Evolutionary conservation across 192 early-diverging fungal genomes (phyloP).

Genomic region (Podila clonocystis): DNA sequence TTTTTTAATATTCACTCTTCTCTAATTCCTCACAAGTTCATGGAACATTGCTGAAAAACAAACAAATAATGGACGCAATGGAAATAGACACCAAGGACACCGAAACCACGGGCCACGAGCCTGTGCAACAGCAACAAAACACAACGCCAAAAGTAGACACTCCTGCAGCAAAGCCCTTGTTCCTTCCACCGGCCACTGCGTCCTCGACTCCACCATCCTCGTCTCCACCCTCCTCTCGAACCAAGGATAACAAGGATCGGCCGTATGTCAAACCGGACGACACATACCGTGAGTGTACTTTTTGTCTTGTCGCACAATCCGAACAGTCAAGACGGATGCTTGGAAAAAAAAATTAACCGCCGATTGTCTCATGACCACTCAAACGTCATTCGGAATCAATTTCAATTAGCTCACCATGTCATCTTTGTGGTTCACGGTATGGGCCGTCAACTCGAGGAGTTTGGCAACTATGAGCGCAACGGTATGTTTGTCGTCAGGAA

Average conservation of each 20-base stretch:
- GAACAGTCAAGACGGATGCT: no score
- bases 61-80: background rate
- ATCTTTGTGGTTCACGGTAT: slow-evolving; percentile 65
- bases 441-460: slow-evolving; percentile 61
- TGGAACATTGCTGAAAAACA: background rate
- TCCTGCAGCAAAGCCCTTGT: background rate
- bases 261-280: background rate
- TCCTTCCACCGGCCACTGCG: background rate
- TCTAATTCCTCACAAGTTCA: no score
- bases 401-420: slow-evolving; percentile 47
- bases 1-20: background rate
- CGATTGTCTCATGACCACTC: no score
- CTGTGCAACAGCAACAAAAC: background rate
- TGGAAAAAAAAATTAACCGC: background rate
- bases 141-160: no score
- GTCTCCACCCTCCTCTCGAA: background rate
- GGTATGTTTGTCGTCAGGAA: slow-evolving; percentile 24
- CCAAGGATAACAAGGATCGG: background rate
- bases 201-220: background rate
- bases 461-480: slow-evolving; percentile 54
- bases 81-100: background rate
- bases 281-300: background rate
- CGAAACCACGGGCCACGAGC: background rate
- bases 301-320: background rate
- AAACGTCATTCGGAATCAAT: no score